Evolutionary conservation across 139 green algal species (phyloP).

Genomic region (Chlorokybus atmophyticus): DNA sequence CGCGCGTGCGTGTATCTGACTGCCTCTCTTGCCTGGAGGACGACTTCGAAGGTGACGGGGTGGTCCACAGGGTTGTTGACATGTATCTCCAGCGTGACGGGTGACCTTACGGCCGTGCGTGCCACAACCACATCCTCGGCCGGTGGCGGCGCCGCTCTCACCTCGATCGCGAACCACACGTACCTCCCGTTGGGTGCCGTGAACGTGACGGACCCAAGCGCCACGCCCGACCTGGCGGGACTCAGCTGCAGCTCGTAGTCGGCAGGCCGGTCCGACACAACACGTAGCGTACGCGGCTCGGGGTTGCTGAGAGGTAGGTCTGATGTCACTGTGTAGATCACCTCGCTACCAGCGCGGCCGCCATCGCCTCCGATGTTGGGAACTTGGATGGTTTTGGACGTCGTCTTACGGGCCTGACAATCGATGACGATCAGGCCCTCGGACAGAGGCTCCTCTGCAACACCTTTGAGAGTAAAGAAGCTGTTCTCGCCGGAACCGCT

Average conservation of each 20-base stretch:
- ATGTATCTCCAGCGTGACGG: background rate
- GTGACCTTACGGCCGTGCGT: slow-evolving; percentile 30
- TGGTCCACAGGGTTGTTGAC: slow-evolving; percentile 10
- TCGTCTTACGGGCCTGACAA: slow-evolving; percentile 16
- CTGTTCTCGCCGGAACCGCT: slow-evolving; percentile 37
- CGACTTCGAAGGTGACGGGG: slow-evolving; percentile 6
- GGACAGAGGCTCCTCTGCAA: slow-evolving; percentile 42
- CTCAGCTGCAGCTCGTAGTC: too few relatives aligned
- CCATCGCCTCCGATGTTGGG: too few relatives aligned
- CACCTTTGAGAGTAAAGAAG: slow-evolving; percentile 41
- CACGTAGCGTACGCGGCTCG: too few relatives aligned
- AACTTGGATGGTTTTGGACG: slow-evolving; percentile 25
- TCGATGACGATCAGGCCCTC: slow-evolving; percentile 49
- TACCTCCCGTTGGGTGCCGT: slow-evolving; percentile 40
- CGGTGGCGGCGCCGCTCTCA: slow-evolving; percentile 38
- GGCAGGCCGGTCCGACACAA: too few relatives aligned
- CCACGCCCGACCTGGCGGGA: slow-evolving; percentile 35
- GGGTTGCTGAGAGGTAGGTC: too few relatives aligned
- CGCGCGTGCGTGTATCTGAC: too few relatives aligned
- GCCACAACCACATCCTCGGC: slow-evolving; percentile 39
- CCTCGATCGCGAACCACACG: slow-evolving; percentile 50
- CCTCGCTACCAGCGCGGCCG: too few relatives aligned
- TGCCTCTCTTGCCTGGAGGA: too few relatives aligned
- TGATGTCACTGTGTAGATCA: too few relatives aligned
- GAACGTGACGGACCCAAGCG: slow-evolving; percentile 52